Percentiles rank a stretch among this genome's conserved stretches.
Evolutionary conservation across 169 alveolate species (phyloP).

Genomic region (Plasmodium malariae): DNA sequence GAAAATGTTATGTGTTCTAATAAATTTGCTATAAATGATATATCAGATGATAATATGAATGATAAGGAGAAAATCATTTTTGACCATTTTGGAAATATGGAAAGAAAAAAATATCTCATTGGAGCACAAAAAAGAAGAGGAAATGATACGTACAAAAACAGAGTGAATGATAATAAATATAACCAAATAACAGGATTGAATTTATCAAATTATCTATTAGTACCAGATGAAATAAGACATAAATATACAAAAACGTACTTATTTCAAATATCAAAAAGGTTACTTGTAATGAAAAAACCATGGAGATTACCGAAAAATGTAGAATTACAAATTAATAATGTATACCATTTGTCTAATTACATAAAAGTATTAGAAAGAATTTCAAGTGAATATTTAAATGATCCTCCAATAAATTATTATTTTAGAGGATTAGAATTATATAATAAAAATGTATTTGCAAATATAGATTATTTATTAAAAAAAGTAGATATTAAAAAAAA

Average conservation of each 20-base stretch:
- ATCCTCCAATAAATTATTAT: constrained; percentile 63
- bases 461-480: constrained; percentile 74
- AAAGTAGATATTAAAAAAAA: constrained; percentile 68
- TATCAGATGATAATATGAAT: constrained; percentile 25
- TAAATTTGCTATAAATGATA: constrained; percentile 1
- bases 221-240: constrained; percentile 76
- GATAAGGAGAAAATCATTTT: constrained; percentile 4
- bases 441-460: constrained; percentile 77
- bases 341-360: constrained; percentile 79
- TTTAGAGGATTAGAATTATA: constrained; percentile 70
- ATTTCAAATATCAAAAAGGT: constrained; percentile 77
- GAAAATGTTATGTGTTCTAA: constrained; percentile 4
- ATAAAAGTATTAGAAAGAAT: constrained; percentile 82
- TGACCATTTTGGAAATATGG: constrained; percentile 27
- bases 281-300: constrained; percentile 86
- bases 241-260: constrained; percentile 72
- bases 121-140: background rate
- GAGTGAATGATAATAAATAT: constrained; percentile 7
- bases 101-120: constrained; percentile 2
- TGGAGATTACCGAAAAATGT: constrained; percentile 86
- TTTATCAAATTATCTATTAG: constrained; percentile 53
- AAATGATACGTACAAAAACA: background rate
- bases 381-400: constrained; percentile 77
- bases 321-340: constrained; percentile 82
- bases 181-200: constrained; percentile 47